phyloP scores from a whole-genome alignment of 1,284 basidiomycete genomes.

The Pulchroboletus neoregius region DNA sequence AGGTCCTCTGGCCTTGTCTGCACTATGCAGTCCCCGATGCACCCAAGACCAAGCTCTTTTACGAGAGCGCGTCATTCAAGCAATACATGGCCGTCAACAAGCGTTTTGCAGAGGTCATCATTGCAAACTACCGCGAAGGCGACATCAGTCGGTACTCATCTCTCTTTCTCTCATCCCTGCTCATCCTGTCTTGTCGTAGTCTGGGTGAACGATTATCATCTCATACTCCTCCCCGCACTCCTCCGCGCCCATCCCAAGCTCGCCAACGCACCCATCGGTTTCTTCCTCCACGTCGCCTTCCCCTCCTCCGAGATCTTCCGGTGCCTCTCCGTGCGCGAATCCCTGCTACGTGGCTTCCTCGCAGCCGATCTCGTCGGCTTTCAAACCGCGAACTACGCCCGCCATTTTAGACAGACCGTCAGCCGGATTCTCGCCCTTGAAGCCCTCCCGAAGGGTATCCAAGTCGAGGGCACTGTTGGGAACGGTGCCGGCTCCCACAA shows the following conservation, averaged over 20 bases:
- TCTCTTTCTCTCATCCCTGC: not conserved
- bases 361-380: conserved; percentile 75
- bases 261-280: conserved; percentile 70
- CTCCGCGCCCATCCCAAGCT: conserved; percentile 51
- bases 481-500: conserved; percentile 6
- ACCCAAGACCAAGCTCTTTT: conserved; percentile 77
- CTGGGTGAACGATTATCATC: conserved; percentile 84
- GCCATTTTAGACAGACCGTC: conserved; percentile 81
- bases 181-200: conserved; percentile 34
- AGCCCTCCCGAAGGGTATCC: conserved; percentile 80
- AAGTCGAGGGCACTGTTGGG: conserved; percentile 41
- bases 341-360: conserved; percentile 70
- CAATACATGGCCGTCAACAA: conserved; percentile 83
- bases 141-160: conserved; percentile 55
- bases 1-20: conserved; percentile 84
- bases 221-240: conserved; percentile 78
- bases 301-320: conserved; percentile 87
- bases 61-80: conserved; percentile 72
- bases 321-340: conserved; percentile 67
- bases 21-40: conserved; percentile 86
- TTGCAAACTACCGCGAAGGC: conserved; percentile 69
- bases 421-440: conserved; percentile 78
- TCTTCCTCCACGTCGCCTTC: conserved; percentile 89
- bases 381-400: conserved; percentile 79
- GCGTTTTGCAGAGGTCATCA: conserved; percentile 78